phyloP scores from a whole-genome alignment of 768 basidiomycete species.

The Russula sp. region DNA sequence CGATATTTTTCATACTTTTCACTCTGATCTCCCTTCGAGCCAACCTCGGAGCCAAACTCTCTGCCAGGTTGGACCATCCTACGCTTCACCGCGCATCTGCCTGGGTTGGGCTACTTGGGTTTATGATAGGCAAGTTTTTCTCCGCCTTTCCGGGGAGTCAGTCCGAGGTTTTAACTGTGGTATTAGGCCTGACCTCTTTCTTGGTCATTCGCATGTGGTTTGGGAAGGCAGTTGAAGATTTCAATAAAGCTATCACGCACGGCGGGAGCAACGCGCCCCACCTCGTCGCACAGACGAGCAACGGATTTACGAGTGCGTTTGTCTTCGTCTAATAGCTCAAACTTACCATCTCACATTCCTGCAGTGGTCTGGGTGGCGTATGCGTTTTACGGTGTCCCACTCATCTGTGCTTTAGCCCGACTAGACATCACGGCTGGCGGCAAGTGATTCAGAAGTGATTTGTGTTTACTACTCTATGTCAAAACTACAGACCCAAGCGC shows the following conservation, averaged over 20 bases:
- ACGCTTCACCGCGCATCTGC: constrained; percentile 52
- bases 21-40: constrained; percentile 61
- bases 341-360: constrained; percentile 1
- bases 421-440: constrained; percentile 50
- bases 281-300: constrained; percentile 56
- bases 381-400: constrained; percentile 64
- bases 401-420: constrained; percentile 63
- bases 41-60: constrained; percentile 50
- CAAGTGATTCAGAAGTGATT: constrained; percentile 28
- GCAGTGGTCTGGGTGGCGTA: constrained; percentile 78
- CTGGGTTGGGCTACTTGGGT: constrained; percentile 75
- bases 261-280: constrained; percentile 51
- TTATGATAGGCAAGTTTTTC: constrained; percentile 52
- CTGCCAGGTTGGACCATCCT: constrained; percentile 49
- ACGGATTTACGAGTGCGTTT: constrained; percentile 68
- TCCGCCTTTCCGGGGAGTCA: background rate
- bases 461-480: background rate
- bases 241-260: constrained; percentile 55
- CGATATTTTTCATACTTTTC: constrained; percentile 61
- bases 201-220: constrained; percentile 76
- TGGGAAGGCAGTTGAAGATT: constrained; percentile 71
- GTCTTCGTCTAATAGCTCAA: constrained; percentile 1
- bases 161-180: background rate
- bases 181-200: constrained; percentile 58
- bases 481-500: constrained; percentile 7